A percentile compares a stretch with the other conserved stretches of the same genome.
Evolutionary conservation across 2,329 filamentous ascomycete genomes (phyloP).

Genomic region (Talaromyces marneffei): DNA sequence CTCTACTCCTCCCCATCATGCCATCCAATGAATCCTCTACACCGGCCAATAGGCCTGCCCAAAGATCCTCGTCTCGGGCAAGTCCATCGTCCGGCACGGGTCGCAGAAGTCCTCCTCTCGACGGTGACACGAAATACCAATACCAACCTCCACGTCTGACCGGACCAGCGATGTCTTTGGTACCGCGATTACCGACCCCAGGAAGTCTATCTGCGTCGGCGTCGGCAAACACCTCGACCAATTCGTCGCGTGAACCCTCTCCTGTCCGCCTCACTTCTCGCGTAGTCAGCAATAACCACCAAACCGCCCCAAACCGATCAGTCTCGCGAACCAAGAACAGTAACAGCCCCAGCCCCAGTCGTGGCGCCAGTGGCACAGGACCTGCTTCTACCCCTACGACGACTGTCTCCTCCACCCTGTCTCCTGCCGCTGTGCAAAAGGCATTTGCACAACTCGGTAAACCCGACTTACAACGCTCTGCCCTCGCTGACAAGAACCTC

Average conservation of each 20-base stretch:
- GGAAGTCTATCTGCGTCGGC: conserved; percentile 26
- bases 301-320: conserved; percentile 30
- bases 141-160: conserved; percentile 24
- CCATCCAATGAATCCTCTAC: conserved; percentile 18
- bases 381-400: conserved; percentile 23
- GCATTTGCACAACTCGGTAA: conserved; percentile 63
- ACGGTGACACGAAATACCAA: conserved; percentile 26
- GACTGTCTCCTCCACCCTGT: conserved; percentile 39
- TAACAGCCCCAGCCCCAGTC: conserved; percentile 59
- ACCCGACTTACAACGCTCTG: conserved; percentile 57
- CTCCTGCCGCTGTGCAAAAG: conserved; percentile 59
- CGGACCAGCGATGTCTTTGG: conserved; percentile 26
- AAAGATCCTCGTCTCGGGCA: conserved; percentile 7
- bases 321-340: conserved; percentile 60
- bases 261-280: conserved; percentile 34
- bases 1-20: conserved; percentile 17
- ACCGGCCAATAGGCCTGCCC: conserved; percentile 23
- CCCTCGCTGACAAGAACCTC: conserved; percentile 53
- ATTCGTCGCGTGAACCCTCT: conserved; percentile 46
- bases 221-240: conserved; percentile 41
- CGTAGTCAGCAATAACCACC: conserved; percentile 25
- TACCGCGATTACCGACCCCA: conserved; percentile 28
- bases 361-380: conserved; percentile 41
- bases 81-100: conserved; percentile 9
- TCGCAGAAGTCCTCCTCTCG: conserved; percentile 25